Conservation (phyloP, 192 early-diverging fungal species). For the Umbelopsis ramanniana region DNA sequence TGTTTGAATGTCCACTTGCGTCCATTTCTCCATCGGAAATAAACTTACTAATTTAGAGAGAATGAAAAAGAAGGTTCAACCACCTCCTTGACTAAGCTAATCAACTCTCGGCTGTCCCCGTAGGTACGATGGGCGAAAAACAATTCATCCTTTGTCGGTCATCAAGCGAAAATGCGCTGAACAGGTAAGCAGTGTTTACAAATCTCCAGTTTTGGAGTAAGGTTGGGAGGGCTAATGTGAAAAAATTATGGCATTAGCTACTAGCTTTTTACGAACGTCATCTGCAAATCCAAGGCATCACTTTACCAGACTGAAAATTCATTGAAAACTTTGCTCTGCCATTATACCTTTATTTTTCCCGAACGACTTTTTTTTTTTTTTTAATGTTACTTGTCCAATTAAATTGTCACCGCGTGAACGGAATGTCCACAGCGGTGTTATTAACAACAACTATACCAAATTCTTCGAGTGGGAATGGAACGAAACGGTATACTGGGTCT, state of each 20-base stretch:
- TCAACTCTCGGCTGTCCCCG: too few species aligned
- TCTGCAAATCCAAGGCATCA: slow-evolving; percentile 6
- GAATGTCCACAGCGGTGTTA: background rate
- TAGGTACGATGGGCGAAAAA: background rate
- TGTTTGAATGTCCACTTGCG: background rate
- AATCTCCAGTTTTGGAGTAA: too few species aligned
- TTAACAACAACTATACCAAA: too few species aligned
- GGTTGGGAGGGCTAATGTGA: background rate
- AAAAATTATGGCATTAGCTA: background rate
- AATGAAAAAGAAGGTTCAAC: too few species aligned
- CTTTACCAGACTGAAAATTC: background rate
- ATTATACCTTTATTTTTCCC: background rate
- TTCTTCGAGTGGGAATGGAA: too few species aligned
- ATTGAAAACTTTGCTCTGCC: background rate
- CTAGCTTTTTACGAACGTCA: slow-evolving; percentile 2
- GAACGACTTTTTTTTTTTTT: background rate
- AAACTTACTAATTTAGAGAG: background rate
- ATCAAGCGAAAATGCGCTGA: background rate
- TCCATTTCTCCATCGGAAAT: background rate
- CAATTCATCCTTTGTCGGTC: slow-evolving; percentile 4
- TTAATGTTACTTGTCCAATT: background rate
- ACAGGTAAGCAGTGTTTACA: slow-evolving; percentile 2
- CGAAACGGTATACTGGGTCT: too few species aligned
- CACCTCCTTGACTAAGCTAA: too few species aligned
- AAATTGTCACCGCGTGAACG: background rate